These are phyloP conservation scores for Catharanthus roseus DNA, from an alignment of 257 asterid species.

Conservation along the genomic window DNA sequence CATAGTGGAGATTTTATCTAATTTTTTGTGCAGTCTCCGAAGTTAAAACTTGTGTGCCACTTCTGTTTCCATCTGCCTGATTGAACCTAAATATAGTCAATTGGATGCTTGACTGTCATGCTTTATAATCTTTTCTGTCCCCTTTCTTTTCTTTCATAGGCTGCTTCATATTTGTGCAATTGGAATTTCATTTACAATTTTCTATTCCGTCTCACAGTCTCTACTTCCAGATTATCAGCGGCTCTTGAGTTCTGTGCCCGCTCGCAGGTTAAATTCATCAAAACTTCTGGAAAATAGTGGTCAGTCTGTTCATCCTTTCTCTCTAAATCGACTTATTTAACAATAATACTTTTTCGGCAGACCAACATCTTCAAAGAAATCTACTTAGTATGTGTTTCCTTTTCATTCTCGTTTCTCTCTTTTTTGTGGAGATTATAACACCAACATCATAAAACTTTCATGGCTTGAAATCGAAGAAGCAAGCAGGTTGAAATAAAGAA, in stretches of 20 bases:
- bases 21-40: slow-evolving; percentile 12
- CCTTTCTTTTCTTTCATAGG: slow-evolving; percentile 3
- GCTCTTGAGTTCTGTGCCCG: slow-evolving; percentile 83
- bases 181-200: slow-evolving; percentile 25
- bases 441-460: not conserved
- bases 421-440: not conserved
- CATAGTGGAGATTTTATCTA: not conserved
- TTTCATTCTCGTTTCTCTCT: not conserved
- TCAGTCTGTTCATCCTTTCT: slow-evolving; percentile 8
- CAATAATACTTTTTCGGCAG: not conserved
- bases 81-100: not conserved
- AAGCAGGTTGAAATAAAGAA: not conserved
- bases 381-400: not conserved
- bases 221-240: slow-evolving; percentile 97
- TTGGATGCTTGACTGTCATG: slow-evolving; percentile 13
- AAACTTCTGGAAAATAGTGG: slow-evolving; percentile 96
- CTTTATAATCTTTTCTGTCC: not conserved
- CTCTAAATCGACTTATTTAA: not conserved
- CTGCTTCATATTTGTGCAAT: slow-evolving; percentile 22
- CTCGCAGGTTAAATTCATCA: slow-evolving; percentile 96
- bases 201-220: slow-evolving; percentile 62
- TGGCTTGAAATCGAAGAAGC: not conserved
- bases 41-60: slow-evolving; percentile 7
- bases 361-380: not conserved
- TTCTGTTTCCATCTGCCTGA: not conserved